phyloP scores from a whole-genome alignment of 106 monocot species.

The Dendrobium huoshanense region DNA sequence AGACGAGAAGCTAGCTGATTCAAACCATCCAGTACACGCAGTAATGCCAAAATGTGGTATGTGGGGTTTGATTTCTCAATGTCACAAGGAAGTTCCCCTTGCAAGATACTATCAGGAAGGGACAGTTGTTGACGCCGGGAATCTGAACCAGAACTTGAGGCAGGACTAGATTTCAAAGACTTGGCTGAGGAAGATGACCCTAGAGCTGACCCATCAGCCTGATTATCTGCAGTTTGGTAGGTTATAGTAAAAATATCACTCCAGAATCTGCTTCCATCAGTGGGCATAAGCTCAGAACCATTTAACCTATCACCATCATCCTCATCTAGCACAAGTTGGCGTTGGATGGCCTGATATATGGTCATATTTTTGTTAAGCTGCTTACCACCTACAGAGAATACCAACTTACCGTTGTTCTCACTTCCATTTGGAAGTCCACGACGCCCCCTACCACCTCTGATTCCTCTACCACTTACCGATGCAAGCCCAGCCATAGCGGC shows the following conservation, averaged over 20 bases:
- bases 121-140: constrained; percentile 43
- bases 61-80: constrained; percentile 80
- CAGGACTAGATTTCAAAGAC: constrained; percentile 42
- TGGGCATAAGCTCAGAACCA: constrained; percentile 36
- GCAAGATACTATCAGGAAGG: constrained; percentile 88
- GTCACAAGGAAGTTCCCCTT: constrained; percentile 91
- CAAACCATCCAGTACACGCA: constrained; percentile 77
- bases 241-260: constrained; percentile 94
- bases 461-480: constrained; percentile 74
- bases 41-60: constrained; percentile 78
- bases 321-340: constrained; percentile 76
- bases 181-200: constrained; percentile 28
- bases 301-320: constrained; percentile 65
- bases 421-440: constrained; percentile 30
- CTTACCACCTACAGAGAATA: constrained; percentile 80
- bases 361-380: constrained; percentile 82
- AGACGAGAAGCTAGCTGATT: constrained; percentile 91
- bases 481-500: constrained; percentile 95
- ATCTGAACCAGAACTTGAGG: constrained; percentile 40
- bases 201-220: constrained; percentile 42
- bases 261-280: constrained; percentile 79
- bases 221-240: constrained; percentile 80
- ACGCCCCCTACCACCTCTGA: constrained; percentile 69
- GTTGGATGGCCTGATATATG: constrained; percentile 93
- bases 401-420: constrained; percentile 68